Evolutionary conservation across 1,139 yeast genomes (phyloP).

Genomic region (Kazachstania sp.): DNA sequence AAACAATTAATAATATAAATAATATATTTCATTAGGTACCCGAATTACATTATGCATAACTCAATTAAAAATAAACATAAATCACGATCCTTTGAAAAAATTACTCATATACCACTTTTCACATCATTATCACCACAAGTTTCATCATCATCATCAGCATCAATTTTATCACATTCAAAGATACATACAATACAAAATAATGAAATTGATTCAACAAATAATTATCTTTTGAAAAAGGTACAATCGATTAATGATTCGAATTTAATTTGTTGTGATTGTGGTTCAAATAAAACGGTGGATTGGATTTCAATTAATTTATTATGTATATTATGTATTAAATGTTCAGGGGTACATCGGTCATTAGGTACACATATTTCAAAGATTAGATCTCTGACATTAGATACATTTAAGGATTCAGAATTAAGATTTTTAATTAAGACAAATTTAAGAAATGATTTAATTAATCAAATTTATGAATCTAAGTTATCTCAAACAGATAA

Average conservation of each 20-base stretch:
- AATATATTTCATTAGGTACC: no score
- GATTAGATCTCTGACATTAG: conserved; percentile 73
- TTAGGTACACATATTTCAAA: conserved; percentile 66
- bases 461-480: conserved; percentile 53
- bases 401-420: conserved; percentile 48
- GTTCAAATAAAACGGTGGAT: conserved; percentile 55
- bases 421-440: conserved; percentile 35
- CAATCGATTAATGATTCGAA: conserved; percentile 48
- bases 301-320: conserved; percentile 80
- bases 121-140: background rate
- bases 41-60: no score
- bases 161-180: background rate
- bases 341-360: conserved; percentile 70
- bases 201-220: background rate
- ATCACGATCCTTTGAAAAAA: conserved; percentile 1
- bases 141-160: background rate
- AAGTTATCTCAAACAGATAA: conserved; percentile 32
- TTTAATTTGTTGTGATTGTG: conserved; percentile 71
- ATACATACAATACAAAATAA: conserved; percentile 1
- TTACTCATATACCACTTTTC: conserved; percentile 1
- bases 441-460: conserved; percentile 55
- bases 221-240: conserved; percentile 35
- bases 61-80: background rate
- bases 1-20: no score
- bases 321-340: conserved; percentile 69